phyloP scores from a whole-genome alignment of 768 basidiomycete genomes.

The Naganishia randhawae region DNA sequence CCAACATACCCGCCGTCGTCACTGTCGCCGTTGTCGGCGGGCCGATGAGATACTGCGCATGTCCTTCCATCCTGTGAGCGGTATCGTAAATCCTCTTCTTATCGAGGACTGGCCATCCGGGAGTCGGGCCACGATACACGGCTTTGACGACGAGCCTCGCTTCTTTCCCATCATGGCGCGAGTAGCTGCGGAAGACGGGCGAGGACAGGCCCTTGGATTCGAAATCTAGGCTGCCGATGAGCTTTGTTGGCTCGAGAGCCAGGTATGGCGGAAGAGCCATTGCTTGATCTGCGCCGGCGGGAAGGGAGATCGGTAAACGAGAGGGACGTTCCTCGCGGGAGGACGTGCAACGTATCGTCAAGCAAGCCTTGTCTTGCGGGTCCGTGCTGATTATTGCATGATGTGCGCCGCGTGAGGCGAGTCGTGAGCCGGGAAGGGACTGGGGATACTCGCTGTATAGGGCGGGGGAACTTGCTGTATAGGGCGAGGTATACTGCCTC shows the following conservation, averaged over 20 bases:
- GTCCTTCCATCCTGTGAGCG: constrained; percentile 1
- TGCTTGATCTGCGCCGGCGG: neutral
- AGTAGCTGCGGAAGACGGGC: neutral
- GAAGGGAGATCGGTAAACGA: neutral
- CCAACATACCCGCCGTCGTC: neutral
- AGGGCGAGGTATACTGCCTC: too few species aligned
- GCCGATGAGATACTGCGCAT: neutral
- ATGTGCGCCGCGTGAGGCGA: too few species aligned
- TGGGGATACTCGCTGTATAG: too few species aligned
- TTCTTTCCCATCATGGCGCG: constrained; percentile 16
- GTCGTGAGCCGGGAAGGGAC: too few species aligned
- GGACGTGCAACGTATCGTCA: neutral
- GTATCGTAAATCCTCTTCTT: constrained; percentile 10
- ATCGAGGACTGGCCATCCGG: constrained; percentile 17
- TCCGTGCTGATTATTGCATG: neutral
- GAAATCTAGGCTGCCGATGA: constrained; percentile 3
- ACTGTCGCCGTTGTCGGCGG: neutral
- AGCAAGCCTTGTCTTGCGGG: neutral
- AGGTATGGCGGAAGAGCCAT: constrained; percentile 3
- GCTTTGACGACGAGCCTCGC: constrained; percentile 14
- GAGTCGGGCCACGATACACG: neutral
- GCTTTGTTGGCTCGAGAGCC: neutral
- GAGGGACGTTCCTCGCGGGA: neutral
- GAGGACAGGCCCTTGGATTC: constrained; percentile 11
- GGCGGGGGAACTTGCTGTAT: too few species aligned